A percentile compares a stretch with the other conserved stretches of the same genome.
Evolutionary conservation across 805 yeast genomes (phyloP).

Genomic region (Maudiozyma turicensis): DNA sequence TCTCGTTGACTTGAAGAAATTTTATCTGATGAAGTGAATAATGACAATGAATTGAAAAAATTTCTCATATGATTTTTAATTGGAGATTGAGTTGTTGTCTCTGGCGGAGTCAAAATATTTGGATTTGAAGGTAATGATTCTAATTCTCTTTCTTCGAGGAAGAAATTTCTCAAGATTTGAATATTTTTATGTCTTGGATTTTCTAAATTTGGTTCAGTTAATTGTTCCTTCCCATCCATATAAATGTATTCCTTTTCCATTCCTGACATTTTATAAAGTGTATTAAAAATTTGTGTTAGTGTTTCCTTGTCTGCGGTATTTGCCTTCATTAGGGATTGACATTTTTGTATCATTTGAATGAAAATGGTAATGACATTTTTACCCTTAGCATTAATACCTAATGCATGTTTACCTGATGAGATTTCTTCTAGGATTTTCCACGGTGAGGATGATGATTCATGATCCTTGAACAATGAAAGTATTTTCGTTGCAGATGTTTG

Average conservation of each 20-base stretch:
- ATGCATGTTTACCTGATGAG: background rate
- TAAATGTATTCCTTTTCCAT: constrained; percentile 19
- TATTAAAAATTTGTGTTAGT: constrained; percentile 19
- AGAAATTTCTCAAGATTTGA: constrained; percentile 16
- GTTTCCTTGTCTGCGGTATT: constrained; percentile 5
- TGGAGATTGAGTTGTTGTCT: background rate
- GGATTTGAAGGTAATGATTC: constrained; percentile 1
- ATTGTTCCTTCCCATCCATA: constrained; percentile 21
- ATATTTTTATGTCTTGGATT: constrained; percentile 25
- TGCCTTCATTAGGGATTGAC: constrained; percentile 9
- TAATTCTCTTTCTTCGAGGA: constrained; percentile 9
- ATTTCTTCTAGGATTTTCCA: background rate
- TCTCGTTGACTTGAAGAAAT: background rate
- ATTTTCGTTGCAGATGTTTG: constrained; percentile 35
- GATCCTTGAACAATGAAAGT: constrained; percentile 5
- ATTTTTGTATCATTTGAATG: constrained; percentile 16
- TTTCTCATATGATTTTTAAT: constrained; percentile 16
- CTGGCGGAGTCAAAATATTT: background rate
- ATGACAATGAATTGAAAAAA: constrained; percentile 31
- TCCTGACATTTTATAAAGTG: constrained; percentile 24
- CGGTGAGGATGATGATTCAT: background rate
- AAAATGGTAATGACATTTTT: constrained; percentile 15
- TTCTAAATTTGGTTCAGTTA: constrained; percentile 12
- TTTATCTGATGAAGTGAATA: constrained; percentile 24
- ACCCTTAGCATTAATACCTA: constrained; percentile 17